Evolutionary conservation across 768 basidiomycete genomes (phyloP).

Genomic region (Chlorophyllum brunneum): DNA sequence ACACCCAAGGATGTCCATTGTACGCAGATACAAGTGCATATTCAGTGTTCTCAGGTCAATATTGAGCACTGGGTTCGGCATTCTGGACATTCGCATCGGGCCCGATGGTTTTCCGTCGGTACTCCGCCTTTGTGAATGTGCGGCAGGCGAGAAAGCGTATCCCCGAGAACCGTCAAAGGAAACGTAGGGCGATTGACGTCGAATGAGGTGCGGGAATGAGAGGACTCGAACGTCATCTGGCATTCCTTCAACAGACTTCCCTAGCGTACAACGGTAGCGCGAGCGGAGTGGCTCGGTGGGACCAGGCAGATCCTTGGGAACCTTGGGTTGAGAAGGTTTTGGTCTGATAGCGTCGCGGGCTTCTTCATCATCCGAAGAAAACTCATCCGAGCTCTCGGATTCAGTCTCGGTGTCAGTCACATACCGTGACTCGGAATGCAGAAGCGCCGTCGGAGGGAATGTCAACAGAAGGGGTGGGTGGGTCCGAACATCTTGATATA

Average conservation of each 20-base stretch:
- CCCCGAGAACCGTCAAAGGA: slow-evolving; percentile 41
- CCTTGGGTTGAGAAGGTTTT: slow-evolving; percentile 1
- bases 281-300: slow-evolving; percentile 19
- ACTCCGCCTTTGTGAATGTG: slow-evolving; percentile 20
- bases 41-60: slow-evolving; percentile 59
- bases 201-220: slow-evolving; percentile 31
- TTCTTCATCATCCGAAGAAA: slow-evolving; percentile 32
- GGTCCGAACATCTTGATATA: slow-evolving; percentile 54
- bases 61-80: slow-evolving; percentile 53
- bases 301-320: slow-evolving; percentile 19
- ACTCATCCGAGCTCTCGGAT: slow-evolving; percentile 15
- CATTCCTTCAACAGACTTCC: slow-evolving; percentile 14
- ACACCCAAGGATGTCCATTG: slow-evolving; percentile 64
- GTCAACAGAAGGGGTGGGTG: slow-evolving; percentile 59
- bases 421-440: slow-evolving; percentile 11
- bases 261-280: slow-evolving; percentile 16
- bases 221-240: slow-evolving; percentile 30
- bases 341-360: slow-evolving; percentile 32
- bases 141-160: slow-evolving; percentile 39
- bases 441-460: slow-evolving; percentile 41
- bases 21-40: slow-evolving; percentile 57
- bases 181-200: slow-evolving; percentile 41
- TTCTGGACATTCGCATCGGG: slow-evolving; percentile 25
- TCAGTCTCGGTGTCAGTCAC: slow-evolving; percentile 15
- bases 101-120: slow-evolving; percentile 14